These are phyloP conservation scores for Cutaneotrichosporon cyanovorans DNA, from an alignment of 1,284 basidiomycete species.

Conservation along the genomic window DNA sequence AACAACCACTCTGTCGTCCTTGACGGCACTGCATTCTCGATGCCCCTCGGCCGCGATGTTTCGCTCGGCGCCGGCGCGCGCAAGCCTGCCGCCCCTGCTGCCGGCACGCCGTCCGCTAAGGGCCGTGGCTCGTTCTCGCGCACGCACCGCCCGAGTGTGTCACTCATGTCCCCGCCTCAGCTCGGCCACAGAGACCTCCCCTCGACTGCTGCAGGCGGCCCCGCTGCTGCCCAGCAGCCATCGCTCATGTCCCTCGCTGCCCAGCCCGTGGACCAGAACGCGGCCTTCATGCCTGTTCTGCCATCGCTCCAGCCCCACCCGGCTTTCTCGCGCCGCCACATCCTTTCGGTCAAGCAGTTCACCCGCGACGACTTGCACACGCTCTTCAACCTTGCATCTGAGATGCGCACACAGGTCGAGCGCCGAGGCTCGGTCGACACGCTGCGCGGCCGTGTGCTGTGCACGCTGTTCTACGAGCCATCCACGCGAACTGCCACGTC, in stretches of 20 bases:
- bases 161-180: constrained; percentile 6
- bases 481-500: constrained; percentile 92
- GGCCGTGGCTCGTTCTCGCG: constrained; percentile 40
- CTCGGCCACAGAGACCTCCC: constrained; percentile 16
- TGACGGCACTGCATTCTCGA: constrained; percentile 67
- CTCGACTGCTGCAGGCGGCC: constrained; percentile 16
- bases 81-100: constrained; percentile 1
- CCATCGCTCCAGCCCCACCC: constrained; percentile 54
- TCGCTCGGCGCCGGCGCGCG: constrained; percentile 57
- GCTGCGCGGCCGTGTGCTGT: constrained; percentile 82
- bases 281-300: constrained; percentile 44
- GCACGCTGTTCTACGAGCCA: constrained; percentile 96
- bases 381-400: constrained; percentile 88
- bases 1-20: constrained; percentile 87
- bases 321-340: constrained; percentile 77
- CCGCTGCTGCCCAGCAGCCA: constrained; percentile 18
- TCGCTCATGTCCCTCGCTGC: constrained; percentile 40
- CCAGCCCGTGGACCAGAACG: constrained; percentile 10
- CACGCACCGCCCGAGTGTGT: constrained; percentile 32
- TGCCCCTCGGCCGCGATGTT: constrained; percentile 67
- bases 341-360: constrained; percentile 92
- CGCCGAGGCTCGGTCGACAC: constrained; percentile 83
- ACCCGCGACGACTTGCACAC: constrained; percentile 83
- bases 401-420: constrained; percentile 95
- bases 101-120: constrained; percentile 1